Evolutionary conservation across 2,329 filamentous ascomycete species (phyloP), one percentile per base, ranked within the genome.

Genomic region (Diaporthe velutina): DNA sequence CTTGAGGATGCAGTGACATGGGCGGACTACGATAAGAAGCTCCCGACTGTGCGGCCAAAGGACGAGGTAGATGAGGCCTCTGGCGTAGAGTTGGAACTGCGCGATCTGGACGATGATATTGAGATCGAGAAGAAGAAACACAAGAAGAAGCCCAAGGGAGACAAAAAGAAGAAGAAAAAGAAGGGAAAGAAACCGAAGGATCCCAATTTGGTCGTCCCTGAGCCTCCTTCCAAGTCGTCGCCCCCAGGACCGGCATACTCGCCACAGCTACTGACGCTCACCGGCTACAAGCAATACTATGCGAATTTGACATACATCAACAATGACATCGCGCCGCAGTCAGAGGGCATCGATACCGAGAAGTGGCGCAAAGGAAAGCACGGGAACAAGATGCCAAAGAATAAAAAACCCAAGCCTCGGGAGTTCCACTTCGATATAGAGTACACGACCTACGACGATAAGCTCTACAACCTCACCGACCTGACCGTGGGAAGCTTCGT

Each of bases 251-350:
- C 97, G 0, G 97, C 95, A 10, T 98, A 99, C 83, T 95, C 93
- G 28, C 92, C 93, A 10, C 97, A 99, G 81, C 87, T 94, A 0
- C 87, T 98, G 50, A 94, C 95, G 0, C 87, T 96, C 76, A 88
- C 93, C 4, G 92, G 94, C 7, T 98, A 95, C 83, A 95, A 92
- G 5, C 97, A 99, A 80, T 98, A 97, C 83, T 98, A 92, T 83
- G 95, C 96, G 76, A 99, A 99, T 82, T 86, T 99, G n/a, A 98
- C 96, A 0, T 86, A 91, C 74, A 93, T 98, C 84, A 97, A 98
- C 84, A 94, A 95, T 79, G 90, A 94, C 75, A 88, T 92, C 2
- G 77, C 83, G 8, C 80, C 82, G 3, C 77, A 80, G 4, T 74
- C 52, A 73, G 50, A 79, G 25, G 77, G 79, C 54, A 33, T 75